Evolutionary conservation across 495 filamentous ascomycete species (phyloP), one percentile per base, ranked within the genome.

Genomic region (Pyrenula aspistea): DNA sequence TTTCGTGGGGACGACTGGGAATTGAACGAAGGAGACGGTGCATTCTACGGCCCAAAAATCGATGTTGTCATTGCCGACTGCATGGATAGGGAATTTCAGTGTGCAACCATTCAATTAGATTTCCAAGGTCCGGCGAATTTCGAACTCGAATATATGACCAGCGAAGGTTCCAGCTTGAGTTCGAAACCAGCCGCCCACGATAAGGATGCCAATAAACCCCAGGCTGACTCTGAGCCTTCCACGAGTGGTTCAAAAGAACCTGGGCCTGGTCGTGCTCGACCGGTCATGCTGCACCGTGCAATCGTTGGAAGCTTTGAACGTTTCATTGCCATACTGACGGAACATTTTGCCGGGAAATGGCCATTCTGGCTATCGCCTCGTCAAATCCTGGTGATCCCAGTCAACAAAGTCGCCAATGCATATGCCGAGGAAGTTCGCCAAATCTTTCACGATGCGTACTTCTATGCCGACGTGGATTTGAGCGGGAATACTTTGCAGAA

Each of bases 331-430:
- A 95, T 98, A 60, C 73, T 96, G 56, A 90, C 78, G 22, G 93
- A 98, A 73, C 93, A 97, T 68, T 98, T 96, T 65, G 93, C 77
- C 48, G 93, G 93, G 60, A 96, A 95, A 72, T 97, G 92, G 92
- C 93, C 93, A 0, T 95, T 96, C 79, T 98, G 93, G 93, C 71
- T 98, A 57, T 91, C 84, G 60, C 93, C 93, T 23, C 84, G 92
- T 20, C 93, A 98, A 73, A 81, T 97, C 52, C 73, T 97, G 59
- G 83, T 97, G 55, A 84, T 97, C 8, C 94, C 93, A 1, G 91
- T 98, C 59, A 91, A 91, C 78, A 86, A 86, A 20, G 79, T 81
- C 25, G 82, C 84, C 59, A 85, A 89, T 62, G 87, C 89, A 60
- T 98, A 97, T 65, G 89, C 83, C 19, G 75, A 86, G 65, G 93